Percentiles rank a stretch among this genome's conserved stretches.
These are phyloP conservation scores for Trichophyton verrucosum DNA, from an alignment of 2,329 filamentous ascomycete species.

Conservation along the genomic window DNA sequence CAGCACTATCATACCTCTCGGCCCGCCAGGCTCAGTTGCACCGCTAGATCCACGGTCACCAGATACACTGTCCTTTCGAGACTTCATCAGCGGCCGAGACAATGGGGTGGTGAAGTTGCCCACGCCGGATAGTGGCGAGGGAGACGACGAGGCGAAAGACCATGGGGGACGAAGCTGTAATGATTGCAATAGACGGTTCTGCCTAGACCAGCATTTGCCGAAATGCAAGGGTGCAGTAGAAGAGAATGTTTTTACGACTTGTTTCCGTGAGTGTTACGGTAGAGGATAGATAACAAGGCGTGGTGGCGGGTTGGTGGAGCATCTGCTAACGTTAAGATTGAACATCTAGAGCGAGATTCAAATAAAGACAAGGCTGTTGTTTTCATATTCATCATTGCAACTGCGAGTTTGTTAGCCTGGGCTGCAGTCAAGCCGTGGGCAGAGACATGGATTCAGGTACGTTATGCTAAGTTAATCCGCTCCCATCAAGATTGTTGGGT, in stretches of 20 bases:
- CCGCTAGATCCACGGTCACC: background rate
- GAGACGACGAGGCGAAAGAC: conserved; percentile 23
- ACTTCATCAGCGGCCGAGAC: conserved; percentile 11
- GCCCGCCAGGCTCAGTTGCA: conserved; percentile 29
- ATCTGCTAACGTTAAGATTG: background rate
- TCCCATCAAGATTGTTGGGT: background rate
- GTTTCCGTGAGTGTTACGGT: conserved; percentile 42
- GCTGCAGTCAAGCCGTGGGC: conserved; percentile 49
- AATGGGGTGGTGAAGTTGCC: background rate
- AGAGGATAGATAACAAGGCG: background rate
- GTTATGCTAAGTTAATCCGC: conserved; percentile 7
- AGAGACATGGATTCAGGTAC: conserved; percentile 43
- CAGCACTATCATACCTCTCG: conserved; percentile 54
- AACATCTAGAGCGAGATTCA: conserved; percentile 48
- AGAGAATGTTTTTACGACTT: conserved; percentile 53
- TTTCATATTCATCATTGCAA: conserved; percentile 53
- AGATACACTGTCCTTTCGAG: background rate
- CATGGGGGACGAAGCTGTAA: conserved; percentile 42
- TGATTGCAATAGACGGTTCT: conserved; percentile 57
- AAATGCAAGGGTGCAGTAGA: conserved; percentile 51
- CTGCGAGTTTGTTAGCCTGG: conserved; percentile 48
- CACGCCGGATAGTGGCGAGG: conserved; percentile 8
- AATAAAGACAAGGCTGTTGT: conserved; percentile 55
- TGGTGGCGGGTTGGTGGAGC: background rate
- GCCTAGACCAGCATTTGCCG: conserved; percentile 48